phyloP scores from a whole-genome alignment of 441 rosid species.

The Mallotus japonicus region DNA sequence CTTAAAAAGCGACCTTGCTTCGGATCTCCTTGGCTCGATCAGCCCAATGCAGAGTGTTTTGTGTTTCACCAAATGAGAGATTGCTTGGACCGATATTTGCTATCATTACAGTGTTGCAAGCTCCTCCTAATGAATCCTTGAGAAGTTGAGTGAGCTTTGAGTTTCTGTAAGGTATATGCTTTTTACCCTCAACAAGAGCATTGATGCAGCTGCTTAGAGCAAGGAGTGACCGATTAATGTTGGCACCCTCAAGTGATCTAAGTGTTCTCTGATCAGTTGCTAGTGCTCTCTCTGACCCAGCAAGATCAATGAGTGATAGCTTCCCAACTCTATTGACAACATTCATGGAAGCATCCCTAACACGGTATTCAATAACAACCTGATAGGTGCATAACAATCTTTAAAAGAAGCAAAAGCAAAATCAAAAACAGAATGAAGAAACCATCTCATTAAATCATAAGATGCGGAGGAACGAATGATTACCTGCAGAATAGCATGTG shows the following conservation, averaged over 20 bases:
- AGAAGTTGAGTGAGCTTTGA: slow-evolving; percentile 95
- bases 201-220: slow-evolving; percentile 93
- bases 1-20: slow-evolving; percentile 35
- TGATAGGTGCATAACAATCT: slow-evolving; percentile 23
- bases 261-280: slow-evolving; percentile 93
- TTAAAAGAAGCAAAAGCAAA: neutral
- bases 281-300: slow-evolving; percentile 93
- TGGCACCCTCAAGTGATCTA: slow-evolving; percentile 90
- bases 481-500: slow-evolving; percentile 95
- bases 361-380: slow-evolving; percentile 77
- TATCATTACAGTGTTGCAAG: slow-evolving; percentile 90
- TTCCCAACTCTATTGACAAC: slow-evolving; percentile 63
- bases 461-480: neutral
- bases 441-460: neutral
- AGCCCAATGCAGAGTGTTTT: slow-evolving; percentile 96
- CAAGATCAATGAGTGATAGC: slow-evolving; percentile 91
- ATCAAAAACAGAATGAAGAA: neutral
- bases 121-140: slow-evolving; percentile 88
- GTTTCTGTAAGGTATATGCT: slow-evolving; percentile 86
- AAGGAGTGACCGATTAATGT: slow-evolving; percentile 88
- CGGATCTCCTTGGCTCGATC: slow-evolving; percentile 90
- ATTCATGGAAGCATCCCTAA: slow-evolving; percentile 67
- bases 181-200: slow-evolving; percentile 94
- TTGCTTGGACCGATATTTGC: slow-evolving; percentile 93
- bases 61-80: slow-evolving; percentile 86